Conservation (phyloP, 805 yeast genomes). For the Sugiyamaella smithiae region DNA sequence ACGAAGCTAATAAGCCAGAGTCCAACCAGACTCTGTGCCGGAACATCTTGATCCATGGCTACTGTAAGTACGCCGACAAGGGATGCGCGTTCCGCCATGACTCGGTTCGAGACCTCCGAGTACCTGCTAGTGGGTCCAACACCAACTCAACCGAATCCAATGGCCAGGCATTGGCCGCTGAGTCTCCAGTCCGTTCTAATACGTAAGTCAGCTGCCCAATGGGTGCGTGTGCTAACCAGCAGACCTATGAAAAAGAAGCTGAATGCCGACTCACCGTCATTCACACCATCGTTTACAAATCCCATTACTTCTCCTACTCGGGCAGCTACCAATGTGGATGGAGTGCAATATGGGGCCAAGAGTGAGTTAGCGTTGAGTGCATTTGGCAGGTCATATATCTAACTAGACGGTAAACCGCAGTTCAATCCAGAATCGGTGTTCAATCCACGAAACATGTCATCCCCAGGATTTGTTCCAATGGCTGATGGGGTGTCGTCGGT, state of each 20-base stretch:
- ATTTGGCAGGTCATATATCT: background rate
- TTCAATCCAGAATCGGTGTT: conserved; percentile 22
- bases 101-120: conserved; percentile 28
- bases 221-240: background rate
- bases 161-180: background rate
- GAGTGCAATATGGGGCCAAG: background rate
- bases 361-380: background rate
- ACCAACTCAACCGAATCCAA: background rate
- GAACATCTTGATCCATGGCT: conserved; percentile 81
- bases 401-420: background rate
- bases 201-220: background rate
- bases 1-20: conserved; percentile 9
- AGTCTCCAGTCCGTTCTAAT: background rate
- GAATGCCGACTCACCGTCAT: conserved; percentile 56
- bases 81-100: conserved; percentile 83
- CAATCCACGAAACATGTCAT: conserved; percentile 13
- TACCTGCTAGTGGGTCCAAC: background rate
- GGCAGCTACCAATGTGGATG: background rate
- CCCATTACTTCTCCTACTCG: background rate
- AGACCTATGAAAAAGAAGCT: conserved; percentile 40
- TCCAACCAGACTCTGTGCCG: conserved; percentile 58
- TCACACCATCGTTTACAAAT: conserved; percentile 41
- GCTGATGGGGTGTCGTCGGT: background rate
- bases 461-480: background rate
- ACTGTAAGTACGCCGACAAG: conserved; percentile 80